Base-by-base conservation (phyloP, 306 rosid species). In the Quercus robur region DNA sequence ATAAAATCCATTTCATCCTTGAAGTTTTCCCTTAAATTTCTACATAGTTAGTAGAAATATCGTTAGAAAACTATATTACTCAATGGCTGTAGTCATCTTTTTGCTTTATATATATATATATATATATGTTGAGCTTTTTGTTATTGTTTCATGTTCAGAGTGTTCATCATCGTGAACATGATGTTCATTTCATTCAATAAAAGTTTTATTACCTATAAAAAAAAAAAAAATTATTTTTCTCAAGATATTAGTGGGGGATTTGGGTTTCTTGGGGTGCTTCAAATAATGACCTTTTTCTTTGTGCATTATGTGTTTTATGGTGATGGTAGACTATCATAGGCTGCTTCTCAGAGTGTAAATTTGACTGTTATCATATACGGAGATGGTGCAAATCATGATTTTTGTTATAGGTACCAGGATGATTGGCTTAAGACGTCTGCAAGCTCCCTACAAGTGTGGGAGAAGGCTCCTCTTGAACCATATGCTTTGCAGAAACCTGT, bases 371-470 rank as follows among this genome's bases (percentile, higher is more conserved):
- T 58, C 23, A 44, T 18, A 62, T 35, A 51, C 14, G 52, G 58
- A 75, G 75, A 70, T 78, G 38, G 28, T 55, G 69, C 58, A 63
- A 54, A 49, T 19, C 55, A 55, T 81, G 77, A 18, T 75, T 56
- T 84, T 58, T 77, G 35, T 72, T 66, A 77, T 73, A 95, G 99
- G 90, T 95, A 95, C 87, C 99, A 95, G 85, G 99, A 95, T 80
- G 99, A 95, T 91, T 95, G 99, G 99, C 99, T 95, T 64, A 95
- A 95, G 90, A 87, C 97, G 28, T 93, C 97, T 74, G 91, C 96
- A 51, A 90, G 82, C 83, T 86, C 92, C 78, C 81, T 95, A 75
- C 94, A 90, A 77, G 87, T 85, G 74, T 95, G 99, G 99, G 99
- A 95, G 86, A 95, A 95, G 89, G 97, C 98, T 88, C 99, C 99